Conservation (phyloP, 129 eudicot species). For the Saposhnikovia divaricata region DNA sequence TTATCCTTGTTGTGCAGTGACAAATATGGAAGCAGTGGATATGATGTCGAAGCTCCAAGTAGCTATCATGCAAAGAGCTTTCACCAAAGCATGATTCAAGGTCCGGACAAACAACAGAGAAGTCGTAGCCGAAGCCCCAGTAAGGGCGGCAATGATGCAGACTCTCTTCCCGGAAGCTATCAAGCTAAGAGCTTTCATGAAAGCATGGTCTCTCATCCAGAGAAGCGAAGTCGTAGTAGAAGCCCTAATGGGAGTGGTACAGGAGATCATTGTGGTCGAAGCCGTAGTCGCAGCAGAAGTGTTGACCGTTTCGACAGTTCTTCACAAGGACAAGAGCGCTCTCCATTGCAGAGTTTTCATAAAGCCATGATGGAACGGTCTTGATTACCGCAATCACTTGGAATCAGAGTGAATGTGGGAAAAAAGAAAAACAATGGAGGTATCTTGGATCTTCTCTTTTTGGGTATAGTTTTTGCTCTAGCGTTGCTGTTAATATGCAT, state of each 20-base stretch:
- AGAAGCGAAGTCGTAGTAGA: conserved; percentile 9
- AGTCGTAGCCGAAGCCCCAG: conserved; percentile 19
- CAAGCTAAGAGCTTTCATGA: conserved; percentile 37
- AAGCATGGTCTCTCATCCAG: conserved; percentile 20
- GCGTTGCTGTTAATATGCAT: not conserved
- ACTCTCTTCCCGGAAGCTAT: conserved; percentile 16
- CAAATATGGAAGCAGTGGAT: conserved; percentile 24
- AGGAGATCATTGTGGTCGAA: conserved; percentile 16
- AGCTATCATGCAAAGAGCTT: conserved; percentile 28
- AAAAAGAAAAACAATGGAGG: not conserved
- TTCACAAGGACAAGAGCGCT: conserved; percentile 2
- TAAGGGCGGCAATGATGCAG: conserved; percentile 18
- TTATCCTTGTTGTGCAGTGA: conserved; percentile 8
- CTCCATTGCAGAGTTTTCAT: conserved; percentile 29
- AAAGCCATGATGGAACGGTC: conserved; percentile 29
- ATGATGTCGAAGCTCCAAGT: conserved; percentile 17
- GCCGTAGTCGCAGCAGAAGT: conserved; percentile 30
- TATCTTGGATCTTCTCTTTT: not conserved
- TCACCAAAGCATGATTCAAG: conserved; percentile 30
- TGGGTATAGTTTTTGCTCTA: conserved; percentile 2
- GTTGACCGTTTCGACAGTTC: conserved; percentile 12
- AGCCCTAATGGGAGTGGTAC: conserved; percentile 24
- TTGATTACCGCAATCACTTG: conserved; percentile 3
- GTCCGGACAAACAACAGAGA: conserved; percentile 6
- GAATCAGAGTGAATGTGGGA: not conserved